Evolutionary conservation across 371 early-diverging fungal species (phyloP).

Genomic region (Lichtheimia ramosa): DNA sequence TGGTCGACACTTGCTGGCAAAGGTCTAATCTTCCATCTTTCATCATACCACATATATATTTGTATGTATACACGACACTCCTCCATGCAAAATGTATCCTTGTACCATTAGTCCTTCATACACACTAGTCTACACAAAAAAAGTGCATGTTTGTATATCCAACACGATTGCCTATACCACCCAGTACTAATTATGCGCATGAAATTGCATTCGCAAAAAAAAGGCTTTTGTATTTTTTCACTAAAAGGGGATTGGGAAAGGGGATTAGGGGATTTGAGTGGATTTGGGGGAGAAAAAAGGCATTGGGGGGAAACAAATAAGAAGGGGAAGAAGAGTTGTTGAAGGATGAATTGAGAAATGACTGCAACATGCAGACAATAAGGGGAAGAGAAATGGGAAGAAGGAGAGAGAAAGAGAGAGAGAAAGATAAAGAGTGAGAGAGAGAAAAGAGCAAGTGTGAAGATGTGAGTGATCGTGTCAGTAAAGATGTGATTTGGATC

Average conservation of each 20-base stretch:
- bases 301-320: not conserved
- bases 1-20: too few species aligned
- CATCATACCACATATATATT: not conserved
- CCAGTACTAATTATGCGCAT: too few species aligned
- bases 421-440: not conserved
- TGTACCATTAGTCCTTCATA: not conserved
- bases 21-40: not conserved
- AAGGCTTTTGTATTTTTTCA: not conserved
- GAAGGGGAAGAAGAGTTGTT: not conserved
- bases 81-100: too few species aligned
- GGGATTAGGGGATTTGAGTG: not conserved
- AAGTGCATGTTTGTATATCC: not conserved
- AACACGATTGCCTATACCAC: not conserved
- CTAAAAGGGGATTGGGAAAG: slow-evolving; percentile 2
- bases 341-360: too few species aligned
- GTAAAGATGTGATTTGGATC: not conserved
- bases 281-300: not conserved
- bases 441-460: not conserved
- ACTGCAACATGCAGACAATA: too few species aligned
- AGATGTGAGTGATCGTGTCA: not conserved
- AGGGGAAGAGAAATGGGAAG: too few species aligned
- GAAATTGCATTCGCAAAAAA: too few species aligned
- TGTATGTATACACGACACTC: too few species aligned
- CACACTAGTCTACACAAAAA: not conserved
- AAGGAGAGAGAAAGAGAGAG: not conserved